A percentile compares a stretch with the other conserved stretches of the same genome.
Conservation (phyloP, 352 stramenopile species). For the Globisporangium middletonii region DNA sequence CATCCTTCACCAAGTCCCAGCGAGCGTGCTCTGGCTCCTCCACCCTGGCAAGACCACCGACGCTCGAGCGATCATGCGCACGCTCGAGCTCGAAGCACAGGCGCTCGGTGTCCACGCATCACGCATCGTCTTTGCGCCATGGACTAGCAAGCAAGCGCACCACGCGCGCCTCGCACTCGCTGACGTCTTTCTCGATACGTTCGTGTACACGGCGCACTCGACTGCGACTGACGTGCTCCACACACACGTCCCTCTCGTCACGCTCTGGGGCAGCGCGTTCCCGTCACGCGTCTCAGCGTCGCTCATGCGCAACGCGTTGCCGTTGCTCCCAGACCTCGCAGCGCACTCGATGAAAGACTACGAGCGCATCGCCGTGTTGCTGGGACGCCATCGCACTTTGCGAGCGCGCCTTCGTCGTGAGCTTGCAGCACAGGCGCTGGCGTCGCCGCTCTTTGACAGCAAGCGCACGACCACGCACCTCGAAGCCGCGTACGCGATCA, state of each 20-base stretch:
- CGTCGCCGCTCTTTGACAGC: conserved; percentile 72
- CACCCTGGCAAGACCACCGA: conserved; percentile 20
- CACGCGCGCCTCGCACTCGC: conserved; percentile 68
- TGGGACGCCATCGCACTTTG: conserved; percentile 25
- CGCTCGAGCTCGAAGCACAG: conserved; percentile 52
- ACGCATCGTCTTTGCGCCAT: conserved; percentile 69
- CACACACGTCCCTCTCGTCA: conserved; percentile 87
- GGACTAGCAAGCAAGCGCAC: conserved; percentile 62
- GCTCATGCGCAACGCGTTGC: conserved; percentile 38
- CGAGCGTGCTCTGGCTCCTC: conserved; percentile 87
- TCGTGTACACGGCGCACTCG: conserved; percentile 95
- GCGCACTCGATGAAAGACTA: conserved; percentile 63
- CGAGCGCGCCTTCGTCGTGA: conserved; percentile 21
- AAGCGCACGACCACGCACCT: conserved; percentile 45
- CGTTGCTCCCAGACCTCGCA: conserved; percentile 22
- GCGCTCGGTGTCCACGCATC: conserved; percentile 48
- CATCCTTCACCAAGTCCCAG: conserved; percentile 79
- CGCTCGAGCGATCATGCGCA: conserved; percentile 20
- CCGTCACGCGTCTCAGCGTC: conserved; percentile 63
- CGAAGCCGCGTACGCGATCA: conserved; percentile 58
- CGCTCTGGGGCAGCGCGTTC: conserved; percentile 71
- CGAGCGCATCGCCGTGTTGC: conserved; percentile 47
- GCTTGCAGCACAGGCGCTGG: conserved; percentile 25
- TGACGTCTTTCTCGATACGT: conserved; percentile 94
- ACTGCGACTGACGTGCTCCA: conserved; percentile 90